Evolutionary conservation across 371 early-diverging fungal genomes (phyloP).

Genomic region (Homolaphlyctis polyrhiza): DNA sequence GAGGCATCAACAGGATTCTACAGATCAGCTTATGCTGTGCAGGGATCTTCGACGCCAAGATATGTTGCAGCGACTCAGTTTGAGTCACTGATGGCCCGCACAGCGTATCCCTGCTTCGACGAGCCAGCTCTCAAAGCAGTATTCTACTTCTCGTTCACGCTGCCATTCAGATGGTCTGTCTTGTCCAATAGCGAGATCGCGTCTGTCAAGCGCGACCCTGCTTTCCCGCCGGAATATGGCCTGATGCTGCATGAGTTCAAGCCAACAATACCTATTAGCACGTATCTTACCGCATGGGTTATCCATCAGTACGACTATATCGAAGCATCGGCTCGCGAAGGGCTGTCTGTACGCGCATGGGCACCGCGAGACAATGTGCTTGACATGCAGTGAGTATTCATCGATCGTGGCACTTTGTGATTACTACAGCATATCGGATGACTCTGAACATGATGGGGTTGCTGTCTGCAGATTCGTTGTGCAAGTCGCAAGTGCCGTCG

Average conservation of each 20-base stretch:
- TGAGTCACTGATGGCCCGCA: slow-evolving; percentile 89
- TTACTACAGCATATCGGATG: no score
- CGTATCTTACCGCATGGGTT: slow-evolving; percentile 86
- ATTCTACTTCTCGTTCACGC: slow-evolving; percentile 71
- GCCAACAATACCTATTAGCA: slow-evolving; percentile 89
- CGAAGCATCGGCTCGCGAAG: slow-evolving; percentile 58
- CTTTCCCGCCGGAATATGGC: no score
- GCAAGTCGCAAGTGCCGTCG: slow-evolving; percentile 60
- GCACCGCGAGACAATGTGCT: slow-evolving; percentile 65
- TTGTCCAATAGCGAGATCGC: no score
- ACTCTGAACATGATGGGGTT: no score
- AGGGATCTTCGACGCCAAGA: no score
- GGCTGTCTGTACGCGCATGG: slow-evolving; percentile 75
- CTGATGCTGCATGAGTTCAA: no score
- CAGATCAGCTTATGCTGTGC: no score
- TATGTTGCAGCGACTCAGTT: slow-evolving; percentile 85
- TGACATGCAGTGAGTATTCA: no score
- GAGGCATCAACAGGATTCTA: no score
- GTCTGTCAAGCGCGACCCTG: no score
- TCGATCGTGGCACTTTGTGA: no score
- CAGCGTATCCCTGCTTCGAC: slow-evolving; percentile 89
- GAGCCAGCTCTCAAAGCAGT: slow-evolving; percentile 68
- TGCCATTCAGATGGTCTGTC: slow-evolving; percentile 60
- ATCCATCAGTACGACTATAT: slow-evolving; percentile 88
- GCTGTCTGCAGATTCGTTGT: no score